A percentile compares a stretch with the other conserved stretches of the same genome.
Evolutionary conservation across 2,329 filamentous ascomycete genomes (phyloP).

Genomic region (Ophiocordyceps camponoti-rufipedis): DNA sequence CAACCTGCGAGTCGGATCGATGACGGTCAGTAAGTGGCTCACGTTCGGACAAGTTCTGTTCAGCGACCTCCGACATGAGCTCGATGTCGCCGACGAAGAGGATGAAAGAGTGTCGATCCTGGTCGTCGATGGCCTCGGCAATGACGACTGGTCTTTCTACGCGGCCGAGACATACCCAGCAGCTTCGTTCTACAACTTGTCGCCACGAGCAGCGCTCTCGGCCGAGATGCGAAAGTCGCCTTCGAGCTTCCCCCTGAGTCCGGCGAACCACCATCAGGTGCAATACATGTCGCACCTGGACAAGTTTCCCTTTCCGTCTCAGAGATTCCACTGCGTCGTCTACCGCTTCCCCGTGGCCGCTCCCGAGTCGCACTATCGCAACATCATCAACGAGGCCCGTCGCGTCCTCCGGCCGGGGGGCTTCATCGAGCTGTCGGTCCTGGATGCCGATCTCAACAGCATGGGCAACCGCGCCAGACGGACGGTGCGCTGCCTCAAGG

Average conservation of each 20-base stretch:
- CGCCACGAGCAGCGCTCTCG: conserved; percentile 33
- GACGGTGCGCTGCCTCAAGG: conserved; percentile 52
- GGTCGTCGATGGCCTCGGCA: conserved; percentile 70
- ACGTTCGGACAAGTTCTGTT: conserved; percentile 72
- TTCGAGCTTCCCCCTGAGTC: conserved; percentile 33
- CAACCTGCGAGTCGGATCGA: conserved; percentile 60
- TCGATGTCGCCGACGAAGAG: conserved; percentile 24
- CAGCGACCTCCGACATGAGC: conserved; percentile 57
- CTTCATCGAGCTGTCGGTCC: conserved; percentile 59
- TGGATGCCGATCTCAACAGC: conserved; percentile 67
- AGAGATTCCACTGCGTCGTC: conserved; percentile 60
- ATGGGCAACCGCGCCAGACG: conserved; percentile 58
- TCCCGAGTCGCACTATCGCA: conserved; percentile 49
- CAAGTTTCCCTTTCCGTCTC: conserved; percentile 56
- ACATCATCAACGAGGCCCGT: conserved; percentile 56
- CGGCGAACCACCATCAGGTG: conserved; percentile 59
- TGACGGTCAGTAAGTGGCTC: conserved; percentile 78
- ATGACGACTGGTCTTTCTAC: conserved; percentile 77
- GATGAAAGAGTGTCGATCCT: conserved; percentile 43
- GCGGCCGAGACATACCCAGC: conserved; percentile 62
- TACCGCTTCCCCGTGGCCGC: conserved; percentile 59
- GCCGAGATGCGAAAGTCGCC: conserved; percentile 22
- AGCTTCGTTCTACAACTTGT: conserved; percentile 61
- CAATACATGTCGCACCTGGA: conserved; percentile 43
- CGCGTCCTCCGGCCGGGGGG: conserved; percentile 63